Base-by-base conservation (phyloP, 1,284 basidiomycete genomes). In the Leccinum fallax region DNA sequence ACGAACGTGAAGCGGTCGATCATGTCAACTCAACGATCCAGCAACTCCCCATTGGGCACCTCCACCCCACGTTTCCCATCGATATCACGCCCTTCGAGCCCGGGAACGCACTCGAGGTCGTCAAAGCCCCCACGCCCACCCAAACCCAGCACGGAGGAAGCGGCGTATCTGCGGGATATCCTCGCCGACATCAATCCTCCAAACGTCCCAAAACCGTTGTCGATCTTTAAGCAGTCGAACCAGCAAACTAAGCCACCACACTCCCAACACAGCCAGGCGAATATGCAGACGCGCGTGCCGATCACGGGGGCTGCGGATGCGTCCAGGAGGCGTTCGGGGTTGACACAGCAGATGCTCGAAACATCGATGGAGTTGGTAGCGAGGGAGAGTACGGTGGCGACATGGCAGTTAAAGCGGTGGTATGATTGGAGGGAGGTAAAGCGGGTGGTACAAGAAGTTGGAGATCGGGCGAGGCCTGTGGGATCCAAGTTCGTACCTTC, bases 351-450 rank as follows among this genome's bases (percentile, higher is more conserved):
- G 30, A 66, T 70, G 63, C 68, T 71, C 7, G 89, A 91, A 67
- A 69, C 63, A 83, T 26, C 73, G 84, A 65, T 55, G 21, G 70
- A 72, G 36, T 55, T 74, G 49, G 62, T 65, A 9, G 86, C 80
- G 7, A 81, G 79, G 66, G 84, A 86, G 51, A 78, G 72, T 36
- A 78, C 83, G 7, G 81, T 90, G 38, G 88, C 88, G 24, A 87
- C 86, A 1, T 93, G 91, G 92, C 79, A 80, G 61, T 66, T 93
- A 61, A 80, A 81, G 60, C 74, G 85, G 43, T 79, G 80, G 5
- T 70, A 75, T 9, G 84, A 84, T 36, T 87, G 85, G 81, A 75
- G 73, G 3, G 83, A 87, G 64, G 80, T 90, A 38, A 83, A 77
- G 69, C 78, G 74, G 51, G 66, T 75, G 2, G 64, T 82, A 51